A percentile compares a stretch with the other conserved stretches of the same genome.
Evolutionary conservation across 768 basidiomycete species (phyloP).

Genomic region (Piloderma croceum): DNA sequence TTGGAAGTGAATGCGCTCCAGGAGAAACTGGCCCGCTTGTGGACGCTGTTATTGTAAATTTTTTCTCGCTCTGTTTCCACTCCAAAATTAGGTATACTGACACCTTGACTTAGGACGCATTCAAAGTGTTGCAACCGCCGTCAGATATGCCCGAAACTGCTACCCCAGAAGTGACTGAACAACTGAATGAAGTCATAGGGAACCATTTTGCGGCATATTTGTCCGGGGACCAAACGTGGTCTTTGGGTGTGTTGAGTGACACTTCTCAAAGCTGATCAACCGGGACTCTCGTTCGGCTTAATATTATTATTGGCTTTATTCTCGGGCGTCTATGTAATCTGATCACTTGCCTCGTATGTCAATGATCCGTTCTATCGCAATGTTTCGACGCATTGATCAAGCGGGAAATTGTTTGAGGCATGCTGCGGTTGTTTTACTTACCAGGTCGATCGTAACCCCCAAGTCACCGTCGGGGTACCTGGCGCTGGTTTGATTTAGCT

Average conservation of each 20-base stretch:
- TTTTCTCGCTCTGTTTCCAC: background rate
- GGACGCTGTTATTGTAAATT: constrained; percentile 56
- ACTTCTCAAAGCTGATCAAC: background rate
- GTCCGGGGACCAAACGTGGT: constrained; percentile 58
- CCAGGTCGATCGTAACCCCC: too few relatives aligned
- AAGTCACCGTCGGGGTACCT: too few relatives aligned
- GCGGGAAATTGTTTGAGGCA: too few relatives aligned
- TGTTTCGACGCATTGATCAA: too few relatives aligned
- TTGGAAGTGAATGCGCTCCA: constrained; percentile 58
- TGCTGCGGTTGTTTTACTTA: too few relatives aligned
- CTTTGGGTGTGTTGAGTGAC: constrained; percentile 43
- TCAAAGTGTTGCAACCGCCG: constrained; percentile 51
- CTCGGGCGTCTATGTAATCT: too few relatives aligned
- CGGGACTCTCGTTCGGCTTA: too few relatives aligned
- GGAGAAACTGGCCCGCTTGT: constrained; percentile 44
- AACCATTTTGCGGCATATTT: constrained; percentile 56
- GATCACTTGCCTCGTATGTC: too few relatives aligned
- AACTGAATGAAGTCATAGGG: constrained; percentile 52
- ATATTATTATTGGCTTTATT: too few relatives aligned
- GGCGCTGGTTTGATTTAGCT: too few relatives aligned
- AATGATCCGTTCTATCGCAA: too few relatives aligned
- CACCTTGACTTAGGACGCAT: constrained; percentile 43
- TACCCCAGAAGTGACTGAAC: constrained; percentile 40
- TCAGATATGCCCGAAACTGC: constrained; percentile 48
- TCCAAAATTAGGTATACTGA: background rate